Evolutionary conservation across 495 filamentous ascomycete genomes (phyloP).

Genomic region (Acidomyces sp.): DNA sequence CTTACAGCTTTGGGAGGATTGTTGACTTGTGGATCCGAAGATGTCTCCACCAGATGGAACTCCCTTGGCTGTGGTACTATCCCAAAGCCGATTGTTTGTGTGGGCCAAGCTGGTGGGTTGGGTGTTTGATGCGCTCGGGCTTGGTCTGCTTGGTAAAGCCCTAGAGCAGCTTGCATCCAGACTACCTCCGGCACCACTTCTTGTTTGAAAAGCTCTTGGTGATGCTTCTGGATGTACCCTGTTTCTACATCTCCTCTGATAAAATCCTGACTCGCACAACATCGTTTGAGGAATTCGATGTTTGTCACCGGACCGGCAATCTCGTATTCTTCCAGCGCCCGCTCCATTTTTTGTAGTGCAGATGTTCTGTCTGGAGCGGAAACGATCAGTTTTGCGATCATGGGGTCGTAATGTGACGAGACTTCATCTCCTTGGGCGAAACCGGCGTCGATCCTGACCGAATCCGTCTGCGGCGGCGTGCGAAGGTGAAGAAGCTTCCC

Average conservation of each 20-base stretch:
- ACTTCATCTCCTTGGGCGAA: slow-evolving; percentile 86
- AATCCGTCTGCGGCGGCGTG: slow-evolving; percentile 52
- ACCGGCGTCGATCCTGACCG: slow-evolving; percentile 81
- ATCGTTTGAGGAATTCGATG: slow-evolving; percentile 84
- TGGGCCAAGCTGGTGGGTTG: slow-evolving; percentile 9
- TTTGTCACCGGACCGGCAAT: slow-evolving; percentile 88
- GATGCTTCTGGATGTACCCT: slow-evolving; percentile 84
- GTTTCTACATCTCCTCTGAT: slow-evolving; percentile 85
- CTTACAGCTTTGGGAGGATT: slow-evolving; percentile 32
- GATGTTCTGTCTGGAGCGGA: slow-evolving; percentile 61
- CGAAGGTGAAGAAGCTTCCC: slow-evolving; percentile 74
- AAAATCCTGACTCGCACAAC: slow-evolving; percentile 70
- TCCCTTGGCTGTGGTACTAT: slow-evolving; percentile 40
- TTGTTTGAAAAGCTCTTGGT: slow-evolving; percentile 39
- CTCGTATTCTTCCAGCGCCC: slow-evolving; percentile 82
- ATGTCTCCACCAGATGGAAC: slow-evolving; percentile 41
- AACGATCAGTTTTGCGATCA: slow-evolving; percentile 99
- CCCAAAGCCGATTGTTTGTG: slow-evolving; percentile 31
- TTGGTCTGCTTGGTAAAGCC: slow-evolving; percentile 24
- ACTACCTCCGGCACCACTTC: slow-evolving; percentile 20
- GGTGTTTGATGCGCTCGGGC: background rate
- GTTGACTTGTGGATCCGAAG: slow-evolving; percentile 10
- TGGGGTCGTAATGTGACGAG: slow-evolving; percentile 92
- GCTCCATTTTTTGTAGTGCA: slow-evolving; percentile 67
- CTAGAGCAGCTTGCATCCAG: slow-evolving; percentile 73